These are phyloP conservation scores for Colletotrichum lindemuthianum DNA, from an alignment of 2,329 filamentous ascomycete genomes.

Conservation along the genomic window DNA sequence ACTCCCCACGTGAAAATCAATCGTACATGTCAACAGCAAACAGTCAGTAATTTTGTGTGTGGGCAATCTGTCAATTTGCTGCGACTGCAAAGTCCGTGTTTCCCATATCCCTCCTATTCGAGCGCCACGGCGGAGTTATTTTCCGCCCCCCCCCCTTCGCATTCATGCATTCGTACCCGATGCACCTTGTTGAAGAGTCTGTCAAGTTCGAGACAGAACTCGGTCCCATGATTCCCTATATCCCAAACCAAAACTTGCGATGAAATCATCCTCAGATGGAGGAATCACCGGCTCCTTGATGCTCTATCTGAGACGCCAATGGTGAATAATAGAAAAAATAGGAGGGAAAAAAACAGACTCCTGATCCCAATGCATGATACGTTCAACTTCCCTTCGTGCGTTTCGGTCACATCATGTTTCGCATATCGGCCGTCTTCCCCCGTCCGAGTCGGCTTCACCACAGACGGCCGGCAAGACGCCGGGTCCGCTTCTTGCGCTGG, in stretches of 20 bases:
- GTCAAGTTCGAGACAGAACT: too few species aligned
- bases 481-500: slow-evolving; percentile 50
- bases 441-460: slow-evolving; percentile 16
- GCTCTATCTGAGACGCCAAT: slow-evolving; percentile 32
- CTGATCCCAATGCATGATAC: slow-evolving; percentile 31
- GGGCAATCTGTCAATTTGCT: too few species aligned
- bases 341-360: slow-evolving; percentile 21
- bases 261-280: slow-evolving; percentile 11
- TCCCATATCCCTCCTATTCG: too few species aligned
- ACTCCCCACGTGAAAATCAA: too few species aligned
- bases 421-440: background rate
- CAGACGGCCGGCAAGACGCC: slow-evolving; percentile 50
- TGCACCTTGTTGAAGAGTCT: too few species aligned
- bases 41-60: rapidly evolving
- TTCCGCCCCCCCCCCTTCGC: too few species aligned
- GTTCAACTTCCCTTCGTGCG: slow-evolving; percentile 1
- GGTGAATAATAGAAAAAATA: slow-evolving; percentile 9
- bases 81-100: too few species aligned
- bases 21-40: too few species aligned
- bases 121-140: too few species aligned
- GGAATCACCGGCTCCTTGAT: slow-evolving; percentile 26
- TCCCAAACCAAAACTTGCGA: slow-evolving; percentile 1
- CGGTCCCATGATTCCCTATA: background rate
- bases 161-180: too few species aligned
- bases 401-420: slow-evolving; percentile 24